Conservation (phyloP, 768 basidiomycete species). For the Trametopsis cervina region DNA sequence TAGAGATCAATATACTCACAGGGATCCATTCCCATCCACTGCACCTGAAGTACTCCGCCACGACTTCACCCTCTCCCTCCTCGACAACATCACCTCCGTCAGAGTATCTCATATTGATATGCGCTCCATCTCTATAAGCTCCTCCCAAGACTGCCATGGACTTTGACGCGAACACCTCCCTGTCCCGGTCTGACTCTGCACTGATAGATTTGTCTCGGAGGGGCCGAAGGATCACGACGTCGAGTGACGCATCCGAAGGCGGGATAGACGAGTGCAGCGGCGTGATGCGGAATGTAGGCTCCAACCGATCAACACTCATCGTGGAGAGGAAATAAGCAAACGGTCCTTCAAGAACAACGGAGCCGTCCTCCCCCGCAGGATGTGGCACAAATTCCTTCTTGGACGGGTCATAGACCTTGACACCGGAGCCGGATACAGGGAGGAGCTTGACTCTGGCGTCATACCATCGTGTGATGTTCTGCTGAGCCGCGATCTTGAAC, state of each 20-base stretch:
- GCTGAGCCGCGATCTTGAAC: conserved; percentile 78
- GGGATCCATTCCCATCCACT: conserved; percentile 86
- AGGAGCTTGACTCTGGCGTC: conserved; percentile 49
- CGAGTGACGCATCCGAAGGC: conserved; percentile 37
- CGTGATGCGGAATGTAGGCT: conserved; percentile 72
- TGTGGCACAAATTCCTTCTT: conserved; percentile 40
- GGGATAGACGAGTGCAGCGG: conserved; percentile 40
- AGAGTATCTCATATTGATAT: conserved; percentile 53
- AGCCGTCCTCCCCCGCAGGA: conserved; percentile 16
- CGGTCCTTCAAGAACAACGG: conserved; percentile 58
- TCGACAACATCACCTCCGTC: conserved; percentile 33
- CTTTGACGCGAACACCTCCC: conserved; percentile 46
- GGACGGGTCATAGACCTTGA: conserved; percentile 57
- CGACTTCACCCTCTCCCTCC: conserved; percentile 29
- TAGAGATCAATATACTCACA: conserved; percentile 35
- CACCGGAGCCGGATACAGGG: conserved; percentile 32
- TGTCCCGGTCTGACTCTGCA: conserved; percentile 34
- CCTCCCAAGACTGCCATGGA: conserved; percentile 45
- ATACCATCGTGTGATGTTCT: conserved; percentile 73
- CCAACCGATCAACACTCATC: conserved; percentile 80
- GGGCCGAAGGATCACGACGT: conserved; percentile 75
- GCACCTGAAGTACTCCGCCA: conserved; percentile 76
- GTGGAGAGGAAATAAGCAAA: conserved; percentile 84
- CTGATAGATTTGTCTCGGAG: conserved; percentile 43
- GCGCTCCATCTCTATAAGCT: conserved; percentile 78